Base-by-base conservation (phyloP, 2,329 filamentous ascomycete species). In the Leptographium lundbergii region DNA sequence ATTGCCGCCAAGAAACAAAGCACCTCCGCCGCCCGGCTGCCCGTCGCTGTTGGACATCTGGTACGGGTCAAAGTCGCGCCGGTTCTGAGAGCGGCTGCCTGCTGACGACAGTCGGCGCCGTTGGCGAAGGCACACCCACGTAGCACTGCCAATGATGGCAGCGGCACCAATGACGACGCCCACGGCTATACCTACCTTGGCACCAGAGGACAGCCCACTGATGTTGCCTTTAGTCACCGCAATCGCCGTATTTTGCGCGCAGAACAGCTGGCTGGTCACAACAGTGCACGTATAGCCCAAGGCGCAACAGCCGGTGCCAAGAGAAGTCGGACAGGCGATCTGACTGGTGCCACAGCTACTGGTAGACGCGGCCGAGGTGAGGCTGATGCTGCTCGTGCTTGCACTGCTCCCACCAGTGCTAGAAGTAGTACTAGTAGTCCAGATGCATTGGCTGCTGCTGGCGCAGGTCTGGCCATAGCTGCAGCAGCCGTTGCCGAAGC, bases 131-230 rank as follows among this genome's bases (percentile, higher is more conserved):
- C 75, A 80, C 60, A 79, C 70, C 75, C 77, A 84, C 0, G 74
- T 71, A 19, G 75, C 61, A 3, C 65, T 65, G 4, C 72, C 77
- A 45, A 80, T 69, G 17, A 80, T 48, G 6, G 74, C 52, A 4
- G 72, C 70, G 1, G 70, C 73, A 32, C 70, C 77, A 0, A 79
- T 66, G 1, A 77, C 73, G 4, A 78, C 74, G 22, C 79, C 81
- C 0, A 78, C 72, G 6, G 76, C 80, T n/a, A 85, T 77, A 2
- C 81, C 81, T 0, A 77, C 80, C 64, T 78, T 81, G 2, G 79
- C 80, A 0, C 77, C 79, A 1, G 72, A 67, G 1, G 77, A 77
- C 6, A 82, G 66, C 2, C 67, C 67, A 2, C 59, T 60, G 29
- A 51, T 57, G 29, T 54, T 57, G 56, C 56, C 39, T 3, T 53